Percentiles rank a stretch among this genome's conserved stretches.
Evolutionary conservation across 1,284 basidiomycete genomes (phyloP).

Genomic region (Pholiota adiposa): DNA sequence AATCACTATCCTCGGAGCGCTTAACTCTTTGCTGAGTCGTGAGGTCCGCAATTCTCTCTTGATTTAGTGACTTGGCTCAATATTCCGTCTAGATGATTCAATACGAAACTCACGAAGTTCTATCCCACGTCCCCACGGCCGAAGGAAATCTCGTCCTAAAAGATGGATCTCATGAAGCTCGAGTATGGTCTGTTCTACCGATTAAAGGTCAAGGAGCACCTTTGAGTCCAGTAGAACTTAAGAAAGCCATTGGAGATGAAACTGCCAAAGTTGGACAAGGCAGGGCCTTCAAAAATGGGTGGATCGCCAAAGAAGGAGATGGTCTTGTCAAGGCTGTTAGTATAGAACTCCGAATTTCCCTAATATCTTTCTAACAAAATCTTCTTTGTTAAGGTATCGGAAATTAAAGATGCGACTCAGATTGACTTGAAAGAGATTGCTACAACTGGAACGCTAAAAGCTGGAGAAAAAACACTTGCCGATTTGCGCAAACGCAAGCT

Average conservation of each 20-base stretch:
- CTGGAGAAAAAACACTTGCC: conserved; percentile 81
- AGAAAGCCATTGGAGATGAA: conserved; percentile 81
- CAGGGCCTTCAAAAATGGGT: conserved; percentile 96
- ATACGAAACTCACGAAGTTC: conserved; percentile 80
- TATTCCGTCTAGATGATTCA: conserved; percentile 74
- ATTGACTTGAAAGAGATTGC: conserved; percentile 79
- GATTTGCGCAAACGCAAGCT: conserved; percentile 95
- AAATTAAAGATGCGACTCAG: conserved; percentile 76
- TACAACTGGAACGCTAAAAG: conserved; percentile 68
- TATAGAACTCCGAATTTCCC: conserved; percentile 20
- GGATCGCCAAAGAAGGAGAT: conserved; percentile 92
- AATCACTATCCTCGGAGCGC: conserved; percentile 81
- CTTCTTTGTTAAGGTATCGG: conserved; percentile 46
- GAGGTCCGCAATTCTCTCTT: conserved; percentile 60
- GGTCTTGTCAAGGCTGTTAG: conserved; percentile 87
- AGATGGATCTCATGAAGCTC: conserved; percentile 91
- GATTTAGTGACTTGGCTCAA: conserved; percentile 3
- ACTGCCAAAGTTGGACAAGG: conserved; percentile 91
- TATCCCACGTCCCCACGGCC: conserved; percentile 73
- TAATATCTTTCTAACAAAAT: conserved; percentile 10
- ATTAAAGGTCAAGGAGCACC: conserved; percentile 70
- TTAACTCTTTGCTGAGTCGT: conserved; percentile 87
- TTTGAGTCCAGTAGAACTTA: conserved; percentile 68
- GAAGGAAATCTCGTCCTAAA: conserved; percentile 84
- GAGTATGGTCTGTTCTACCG: conserved; percentile 88